Evolutionary conservation across 495 filamentous ascomycete species (phyloP), one percentile per base, ranked within the genome.

Genomic region (Entonaema liquescens): DNA sequence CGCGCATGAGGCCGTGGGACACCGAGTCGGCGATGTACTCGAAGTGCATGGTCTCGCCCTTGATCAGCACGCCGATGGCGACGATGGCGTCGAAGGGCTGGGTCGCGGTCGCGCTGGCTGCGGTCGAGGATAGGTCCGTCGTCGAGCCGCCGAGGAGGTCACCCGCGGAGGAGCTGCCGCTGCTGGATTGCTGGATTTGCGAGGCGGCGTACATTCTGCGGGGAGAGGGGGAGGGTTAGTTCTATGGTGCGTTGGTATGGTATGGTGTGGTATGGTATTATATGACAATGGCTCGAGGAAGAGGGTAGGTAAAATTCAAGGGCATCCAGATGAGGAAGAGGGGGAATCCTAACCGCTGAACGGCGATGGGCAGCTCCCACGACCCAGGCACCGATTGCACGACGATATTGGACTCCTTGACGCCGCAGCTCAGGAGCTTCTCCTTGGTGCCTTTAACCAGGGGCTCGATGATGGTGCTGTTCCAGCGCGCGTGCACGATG

Each of bases 41-140:
- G 73, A 98, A 98, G 78, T 99, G 95, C 92, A 97, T 97, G 17
- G 95, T 99, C 77, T 96, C 92, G 71, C 95, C 95, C 83, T 99
- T 99, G 79, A 99, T 97, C 28, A 99, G 87, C 42, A 97, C 94
- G 53, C 95, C 95, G 70, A 99, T 94, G 61, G 95, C 94, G 65
- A 99, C 92, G 54, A 98, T 87, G 38, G 96, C 94, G 77, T 98
- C 93, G 77, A 98, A 98, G 8, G 92, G 89, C 17, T 85, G 84
- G 0, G 81, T 71, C 3, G 82, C 40, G 47, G 75, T 53, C 8
- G 73, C 44, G 21, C 78, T 26, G 1, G 74, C 59, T 23, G 80
- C 65, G 2, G 79, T 69, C 7, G 81, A 80, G 53, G 53, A n/a
- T 59, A 93, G 82, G 75, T 93, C 91, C 19, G 86, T 80, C 7